Conservation (phyloP, 2,329 filamentous ascomycete species). For the Aureobasidium sp. region DNA sequence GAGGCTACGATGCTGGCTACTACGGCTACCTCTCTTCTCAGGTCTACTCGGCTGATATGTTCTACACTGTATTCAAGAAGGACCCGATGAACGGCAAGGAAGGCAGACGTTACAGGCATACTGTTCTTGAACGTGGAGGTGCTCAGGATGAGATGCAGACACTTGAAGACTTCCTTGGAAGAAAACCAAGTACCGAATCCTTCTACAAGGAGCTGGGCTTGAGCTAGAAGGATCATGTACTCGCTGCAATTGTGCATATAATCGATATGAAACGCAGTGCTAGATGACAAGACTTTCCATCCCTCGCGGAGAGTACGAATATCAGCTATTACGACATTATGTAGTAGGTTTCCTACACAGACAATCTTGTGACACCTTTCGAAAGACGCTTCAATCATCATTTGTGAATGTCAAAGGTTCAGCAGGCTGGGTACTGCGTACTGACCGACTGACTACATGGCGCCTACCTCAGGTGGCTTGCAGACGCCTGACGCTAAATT, state of each 20-base stretch:
- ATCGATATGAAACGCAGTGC: too few species aligned
- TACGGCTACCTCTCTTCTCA: slow-evolving; percentile 61
- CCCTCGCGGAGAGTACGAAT: too few species aligned
- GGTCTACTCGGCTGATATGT: slow-evolving; percentile 82
- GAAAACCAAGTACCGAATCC: slow-evolving; percentile 66
- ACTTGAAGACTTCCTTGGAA: slow-evolving; percentile 67
- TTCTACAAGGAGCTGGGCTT: slow-evolving; percentile 73
- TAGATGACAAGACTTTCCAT: too few species aligned
- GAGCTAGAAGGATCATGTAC: not conserved
- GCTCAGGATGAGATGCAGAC: slow-evolving; percentile 74
- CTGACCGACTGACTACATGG: not conserved
- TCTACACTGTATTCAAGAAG: slow-evolving; percentile 67
- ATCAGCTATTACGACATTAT: too few species aligned
- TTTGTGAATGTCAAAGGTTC: too few species aligned
- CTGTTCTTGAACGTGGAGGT: slow-evolving; percentile 68
- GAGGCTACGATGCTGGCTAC: slow-evolving; percentile 78
- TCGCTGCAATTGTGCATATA: too few species aligned
- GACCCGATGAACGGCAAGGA: slow-evolving; percentile 69
- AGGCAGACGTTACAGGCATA: slow-evolving; percentile 68
- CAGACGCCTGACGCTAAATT: not conserved
- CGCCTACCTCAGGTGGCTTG: not conserved
- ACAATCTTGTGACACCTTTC: too few species aligned
- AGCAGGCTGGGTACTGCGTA: too few species aligned
- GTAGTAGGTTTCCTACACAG: too few species aligned
- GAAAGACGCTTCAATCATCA: too few species aligned